Evolutionary conservation across 352 stramenopile species (phyloP), one percentile per base, ranked within the genome.

Genomic region (Phytophthora palmivora): DNA sequence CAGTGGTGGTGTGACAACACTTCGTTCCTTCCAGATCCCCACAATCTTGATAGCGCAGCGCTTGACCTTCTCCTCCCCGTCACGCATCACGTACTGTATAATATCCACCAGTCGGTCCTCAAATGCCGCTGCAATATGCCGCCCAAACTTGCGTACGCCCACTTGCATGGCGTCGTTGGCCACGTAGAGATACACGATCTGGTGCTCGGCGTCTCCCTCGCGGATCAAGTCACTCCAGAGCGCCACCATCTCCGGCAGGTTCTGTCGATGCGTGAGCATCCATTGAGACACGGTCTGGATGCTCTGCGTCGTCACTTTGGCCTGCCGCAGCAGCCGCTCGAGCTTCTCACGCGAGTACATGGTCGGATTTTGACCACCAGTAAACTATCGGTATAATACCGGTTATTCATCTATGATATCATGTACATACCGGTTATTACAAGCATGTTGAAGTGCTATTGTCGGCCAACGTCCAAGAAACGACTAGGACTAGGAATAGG

Each of bases 121-220:
- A 48, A 92, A 95, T 4, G 72, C 58, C 14, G 84, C 71, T 9
- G 84, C 70, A 26, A 94, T 82, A 38, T 88, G 66, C 19, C 85
- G 84, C 36, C 87, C 87, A 57, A 84, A 92, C 70, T 89, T 90
- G 73, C 87, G 87, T 56, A 82, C 82, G 48, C 87, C 87, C 18
- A 92, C 82, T 56, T 95, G 87, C 81, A 95, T 92, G 10, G 82
- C 81, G 58, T 95, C 87, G 61, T 95, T 95, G 39, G 87, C 87
- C 33, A 95, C 78, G 67, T 95, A 95, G 1, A 95, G 59, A 37
- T 84, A 84, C 52, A 92, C 84, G 71, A 95, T 87, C 75, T 95
- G 84, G 61, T 93, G 79, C 28, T 75, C 68, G 10, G 87, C 63
- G 11, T 87, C 70, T 39, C 71, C 64, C 45, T 85, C 74, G 21